These are phyloP conservation scores for Pistacia atlantica DNA, from an alignment of 345 rosid genomes.

Conservation along the genomic window DNA sequence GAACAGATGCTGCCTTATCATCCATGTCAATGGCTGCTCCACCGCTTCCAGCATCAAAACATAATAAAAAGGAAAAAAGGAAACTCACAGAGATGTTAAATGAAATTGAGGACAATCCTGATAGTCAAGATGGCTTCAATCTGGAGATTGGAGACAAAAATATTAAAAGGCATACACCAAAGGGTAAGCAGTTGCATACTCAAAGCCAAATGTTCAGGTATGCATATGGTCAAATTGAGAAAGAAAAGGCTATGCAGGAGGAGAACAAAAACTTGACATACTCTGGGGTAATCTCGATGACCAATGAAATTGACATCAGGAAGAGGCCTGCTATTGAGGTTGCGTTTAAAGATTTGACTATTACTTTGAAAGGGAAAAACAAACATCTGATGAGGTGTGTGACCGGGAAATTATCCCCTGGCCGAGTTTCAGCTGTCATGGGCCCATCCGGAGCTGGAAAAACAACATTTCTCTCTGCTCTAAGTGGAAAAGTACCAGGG, in stretches of 20 bases:
- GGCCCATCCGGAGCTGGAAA: slow-evolving; percentile 99
- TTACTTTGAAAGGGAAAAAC: slow-evolving; percentile 78
- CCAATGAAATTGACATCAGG: slow-evolving; percentile 63
- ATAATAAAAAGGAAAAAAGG: slow-evolving; percentile 64
- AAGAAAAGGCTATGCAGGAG: slow-evolving; percentile 90
- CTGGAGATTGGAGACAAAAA: slow-evolving; percentile 81
- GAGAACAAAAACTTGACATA: slow-evolving; percentile 82
- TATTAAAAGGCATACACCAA: slow-evolving; percentile 67
- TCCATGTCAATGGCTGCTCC: slow-evolving; percentile 36
- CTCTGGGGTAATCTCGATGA: slow-evolving; percentile 90
- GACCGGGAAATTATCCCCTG: slow-evolving; percentile 87
- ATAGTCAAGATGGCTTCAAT: slow-evolving; percentile 66
- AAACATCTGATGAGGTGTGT: slow-evolving; percentile 85
- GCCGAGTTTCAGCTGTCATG: slow-evolving; percentile 95
- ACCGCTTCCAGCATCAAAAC: slow-evolving; percentile 39
- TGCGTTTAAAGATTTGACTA: slow-evolving; percentile 76
- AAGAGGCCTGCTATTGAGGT: slow-evolving; percentile 85
- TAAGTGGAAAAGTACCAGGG: slow-evolving; percentile 86
- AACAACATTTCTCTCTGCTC: slow-evolving; percentile 92
- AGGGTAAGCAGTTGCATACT: slow-evolving; percentile 78
- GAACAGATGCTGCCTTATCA: slow-evolving; percentile 62
- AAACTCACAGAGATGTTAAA: slow-evolving; percentile 81
- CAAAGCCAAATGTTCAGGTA: slow-evolving; percentile 97
- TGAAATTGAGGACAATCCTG: slow-evolving; percentile 80
- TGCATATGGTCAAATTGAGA: slow-evolving; percentile 91